These are phyloP conservation scores for Leccinum barrowsii DNA, from an alignment of 768 basidiomycete genomes.

Conservation along the genomic window DNA sequence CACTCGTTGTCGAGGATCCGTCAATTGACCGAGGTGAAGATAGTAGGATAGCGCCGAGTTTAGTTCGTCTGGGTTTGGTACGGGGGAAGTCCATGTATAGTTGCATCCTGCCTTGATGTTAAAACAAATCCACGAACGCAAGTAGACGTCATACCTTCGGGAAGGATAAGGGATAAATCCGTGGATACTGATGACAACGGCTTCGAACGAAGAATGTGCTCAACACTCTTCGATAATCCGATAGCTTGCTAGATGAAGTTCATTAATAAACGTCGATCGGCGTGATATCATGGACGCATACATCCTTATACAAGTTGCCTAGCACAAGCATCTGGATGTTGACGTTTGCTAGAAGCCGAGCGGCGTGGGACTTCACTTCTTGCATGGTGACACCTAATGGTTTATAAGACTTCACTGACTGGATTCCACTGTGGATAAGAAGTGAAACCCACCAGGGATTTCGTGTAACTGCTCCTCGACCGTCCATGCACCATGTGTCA, in stretches of 20 bases:
- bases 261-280: background rate
- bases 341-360: constrained; percentile 56
- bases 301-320: constrained; percentile 85
- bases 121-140: constrained; percentile 1
- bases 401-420: background rate
- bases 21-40: constrained; percentile 68
- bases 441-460: constrained; percentile 56
- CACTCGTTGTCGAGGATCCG: constrained; percentile 63
- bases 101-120: constrained; percentile 54
- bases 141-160: constrained; percentile 48
- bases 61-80: constrained; percentile 81
- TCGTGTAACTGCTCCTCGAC: constrained; percentile 72
- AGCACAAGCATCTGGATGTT: constrained; percentile 70
- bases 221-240: constrained; percentile 65
- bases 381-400: constrained; percentile 62
- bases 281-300: constrained; percentile 34
- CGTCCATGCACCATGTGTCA: constrained; percentile 73
- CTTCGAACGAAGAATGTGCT: constrained; percentile 56
- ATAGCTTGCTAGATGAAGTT: constrained; percentile 63
- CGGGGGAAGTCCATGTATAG: constrained; percentile 56
- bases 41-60: constrained; percentile 90
- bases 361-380: constrained; percentile 64
- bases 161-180: constrained; percentile 57
- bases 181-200: constrained; percentile 40
- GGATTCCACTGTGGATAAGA: background rate